Evolutionary conservation across 2,329 filamentous ascomycete genomes (phyloP).

Genomic region (Microsporum canis): DNA sequence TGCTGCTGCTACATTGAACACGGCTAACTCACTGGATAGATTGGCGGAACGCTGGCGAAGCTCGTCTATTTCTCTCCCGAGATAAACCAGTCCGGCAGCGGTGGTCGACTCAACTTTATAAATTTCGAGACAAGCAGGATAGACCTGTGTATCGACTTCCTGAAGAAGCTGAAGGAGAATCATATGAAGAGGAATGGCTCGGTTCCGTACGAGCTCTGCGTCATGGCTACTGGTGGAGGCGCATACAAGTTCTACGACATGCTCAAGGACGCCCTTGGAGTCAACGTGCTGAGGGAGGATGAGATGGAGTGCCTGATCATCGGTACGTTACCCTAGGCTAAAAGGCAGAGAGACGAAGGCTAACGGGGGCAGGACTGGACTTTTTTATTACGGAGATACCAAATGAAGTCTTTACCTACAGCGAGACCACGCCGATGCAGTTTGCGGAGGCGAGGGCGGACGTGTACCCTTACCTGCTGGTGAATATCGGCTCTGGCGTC

Average conservation of each 20-base stretch:
- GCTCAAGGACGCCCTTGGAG: slow-evolving; percentile 69
- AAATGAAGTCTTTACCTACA: slow-evolving; percentile 93
- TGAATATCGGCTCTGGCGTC: slow-evolving; percentile 96
- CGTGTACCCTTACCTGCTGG: slow-evolving; percentile 91
- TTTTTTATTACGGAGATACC: slow-evolving; percentile 99
- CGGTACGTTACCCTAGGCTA: slow-evolving; percentile 41
- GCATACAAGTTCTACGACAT: slow-evolving; percentile 95
- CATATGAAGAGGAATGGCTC: slow-evolving; percentile 66
- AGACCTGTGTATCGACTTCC: slow-evolving; percentile 85
- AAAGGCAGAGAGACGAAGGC: slow-evolving; percentile 1
- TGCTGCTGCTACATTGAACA: not conserved
- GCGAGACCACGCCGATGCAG: slow-evolving; percentile 78
- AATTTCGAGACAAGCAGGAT: slow-evolving; percentile 94
- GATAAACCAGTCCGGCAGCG: slow-evolving; percentile 62
- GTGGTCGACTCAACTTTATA: slow-evolving; percentile 85
- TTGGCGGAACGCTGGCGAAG: slow-evolving; percentile 90
- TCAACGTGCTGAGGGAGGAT: slow-evolving; percentile 83
- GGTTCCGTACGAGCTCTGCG: slow-evolving; percentile 58
- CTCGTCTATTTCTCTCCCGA: slow-evolving; percentile 95
- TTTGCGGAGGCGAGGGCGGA: slow-evolving; percentile 67
- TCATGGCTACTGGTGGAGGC: slow-evolving; percentile 93
- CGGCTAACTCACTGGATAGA: slow-evolving; percentile 43
- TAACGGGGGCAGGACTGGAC: slow-evolving; percentile 57
- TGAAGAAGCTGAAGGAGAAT: slow-evolving; percentile 72
- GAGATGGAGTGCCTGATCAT: slow-evolving; percentile 99